Base-by-base conservation (phyloP, 208 protist genomes). In the Phytomonas sp. region DNA sequence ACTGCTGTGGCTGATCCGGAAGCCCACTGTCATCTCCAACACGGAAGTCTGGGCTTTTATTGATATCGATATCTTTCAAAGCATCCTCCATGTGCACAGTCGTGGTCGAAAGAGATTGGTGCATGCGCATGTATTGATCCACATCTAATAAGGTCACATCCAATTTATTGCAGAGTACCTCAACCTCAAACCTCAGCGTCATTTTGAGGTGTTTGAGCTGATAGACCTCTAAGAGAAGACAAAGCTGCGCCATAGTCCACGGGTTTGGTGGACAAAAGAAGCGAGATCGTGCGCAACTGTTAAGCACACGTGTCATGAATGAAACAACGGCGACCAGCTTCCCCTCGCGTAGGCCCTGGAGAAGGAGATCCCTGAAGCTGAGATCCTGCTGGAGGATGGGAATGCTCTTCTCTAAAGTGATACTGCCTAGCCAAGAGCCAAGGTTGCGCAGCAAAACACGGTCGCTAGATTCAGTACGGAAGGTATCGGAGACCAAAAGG, bases 211-310 rank as follows among this genome's bases (percentile, higher is more conserved):
- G 87, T 17, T 83, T 86, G 7, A 99, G 75, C 32, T 89, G 78
- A 80, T 99, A 98, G 71, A 99, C 87, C 79, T 99, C 98, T 40
- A 89, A 85, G 43, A 99, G 70, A 29, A 98, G 71, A 62, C 78
- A 81, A 43, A 99, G 67, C 56, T 98, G 87, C 36, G 89, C 93
- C 94, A 99, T 98, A 23, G 98, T 90, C 98, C 98, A 99, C 32
- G 98, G 98, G 84, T 99, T 99, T 29, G 97, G 98, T 36, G 88
- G 92, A 70, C 76, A 83, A 83, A 99, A 99, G 51, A 99, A 98
- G 62, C 81, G 87, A n/a, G 91, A 97, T 53, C 81, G 81, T 63
- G 80, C 73, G 75, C 85, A 93, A 75, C 84, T 80, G 40, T 92
- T 86, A 26, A 99, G 82, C 32, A 97, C 83, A 67, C 99, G 98